Evolutionary conservation across 2,329 filamentous ascomycete genomes (phyloP), one percentile per base, ranked within the genome.

Genomic region (Nemania serpens): DNA sequence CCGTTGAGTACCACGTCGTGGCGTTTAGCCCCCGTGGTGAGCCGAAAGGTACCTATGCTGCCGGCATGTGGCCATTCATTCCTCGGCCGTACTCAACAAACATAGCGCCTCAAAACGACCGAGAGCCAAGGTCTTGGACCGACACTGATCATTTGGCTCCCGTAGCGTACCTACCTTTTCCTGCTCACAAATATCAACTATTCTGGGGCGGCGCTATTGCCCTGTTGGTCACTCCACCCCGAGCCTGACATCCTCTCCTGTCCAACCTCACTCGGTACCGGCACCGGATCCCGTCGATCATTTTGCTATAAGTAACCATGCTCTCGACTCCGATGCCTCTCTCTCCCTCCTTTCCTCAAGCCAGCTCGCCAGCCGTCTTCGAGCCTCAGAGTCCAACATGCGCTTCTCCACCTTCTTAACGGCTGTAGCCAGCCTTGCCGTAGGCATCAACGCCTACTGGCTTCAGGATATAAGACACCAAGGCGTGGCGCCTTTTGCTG

Each of bases 401-500:
- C 68, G 68, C 60, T 69, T 74, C 49, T 68, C 68, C 29, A 66
- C 68, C 17, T 64, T 75, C 55, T 50, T 75, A 57, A 58, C 69
- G 66, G 69, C 71, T 66, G 64, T 69, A 22, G 48, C 70, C 50
- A 67, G 71, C 68, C 69, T 74, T 11, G 65, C 69, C 52, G 62
- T 70, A n/a, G 67, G 68, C 59, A 65, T 70, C 15, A 69, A 73
- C 48, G 71, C 71, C 60, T 74, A 69, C 66, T 75, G 73, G 73
- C 69, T 75, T 33, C 67, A 63, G 46, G 68, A 74, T 53, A 62
- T 75, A 13, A 37, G 61, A 77, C 77, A 81, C 64, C 76, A 78
- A 63, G 78, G 79, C 12, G 60, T 76, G 59, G 78, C 79, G 10
- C 78, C 79, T 37, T 81, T 75, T 68, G 78, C 75, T 43, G 71